phyloP scores from a whole-genome alignment of 768 basidiomycete genomes.

The Astraeus odoratus region DNA sequence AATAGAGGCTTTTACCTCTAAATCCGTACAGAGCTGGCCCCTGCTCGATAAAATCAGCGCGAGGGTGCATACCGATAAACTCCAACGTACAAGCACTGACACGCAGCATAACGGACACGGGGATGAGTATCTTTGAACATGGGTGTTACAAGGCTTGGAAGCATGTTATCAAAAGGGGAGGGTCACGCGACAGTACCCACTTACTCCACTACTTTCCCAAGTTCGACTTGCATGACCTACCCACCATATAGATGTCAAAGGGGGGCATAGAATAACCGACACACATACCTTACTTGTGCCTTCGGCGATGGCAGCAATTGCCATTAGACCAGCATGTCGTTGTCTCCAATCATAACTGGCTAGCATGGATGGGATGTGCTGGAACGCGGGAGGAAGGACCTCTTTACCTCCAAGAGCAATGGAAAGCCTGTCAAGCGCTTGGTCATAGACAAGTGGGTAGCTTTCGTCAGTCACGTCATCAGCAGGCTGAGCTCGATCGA shows the following conservation, averaged over 20 bases:
- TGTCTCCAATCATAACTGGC: slow-evolving; percentile 78
- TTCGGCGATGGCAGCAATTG: slow-evolving; percentile 79
- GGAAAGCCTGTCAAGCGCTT: slow-evolving; percentile 74
- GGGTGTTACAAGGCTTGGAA: slow-evolving; percentile 58
- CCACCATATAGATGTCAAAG: not conserved
- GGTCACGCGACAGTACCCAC: slow-evolving; percentile 18
- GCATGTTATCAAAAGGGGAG: slow-evolving; percentile 1
- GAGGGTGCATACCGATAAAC: not conserved
- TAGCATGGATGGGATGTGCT: slow-evolving; percentile 78
- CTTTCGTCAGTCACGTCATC: slow-evolving; percentile 53
- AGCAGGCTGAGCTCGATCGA: slow-evolving; percentile 57
- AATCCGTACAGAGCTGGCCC: slow-evolving; percentile 84
- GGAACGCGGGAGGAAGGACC: slow-evolving; percentile 75
- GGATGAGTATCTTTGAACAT: slow-evolving; percentile 79
- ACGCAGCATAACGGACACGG: slow-evolving; percentile 65
- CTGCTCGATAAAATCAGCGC: slow-evolving; percentile 29
- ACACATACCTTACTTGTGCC: slow-evolving; percentile 61
- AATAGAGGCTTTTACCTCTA: slow-evolving; percentile 46
- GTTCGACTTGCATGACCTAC: slow-evolving; percentile 59
- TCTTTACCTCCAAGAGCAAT: slow-evolving; percentile 72
- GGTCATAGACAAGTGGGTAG: slow-evolving; percentile 74
- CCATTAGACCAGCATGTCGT: slow-evolving; percentile 81
- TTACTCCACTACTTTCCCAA: slow-evolving; percentile 77
- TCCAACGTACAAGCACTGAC: slow-evolving; percentile 69
- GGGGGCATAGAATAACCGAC: not conserved